phyloP scores from a whole-genome alignment of 2,329 filamentous ascomycete genomes.

The Zopfia rhizophila region DNA sequence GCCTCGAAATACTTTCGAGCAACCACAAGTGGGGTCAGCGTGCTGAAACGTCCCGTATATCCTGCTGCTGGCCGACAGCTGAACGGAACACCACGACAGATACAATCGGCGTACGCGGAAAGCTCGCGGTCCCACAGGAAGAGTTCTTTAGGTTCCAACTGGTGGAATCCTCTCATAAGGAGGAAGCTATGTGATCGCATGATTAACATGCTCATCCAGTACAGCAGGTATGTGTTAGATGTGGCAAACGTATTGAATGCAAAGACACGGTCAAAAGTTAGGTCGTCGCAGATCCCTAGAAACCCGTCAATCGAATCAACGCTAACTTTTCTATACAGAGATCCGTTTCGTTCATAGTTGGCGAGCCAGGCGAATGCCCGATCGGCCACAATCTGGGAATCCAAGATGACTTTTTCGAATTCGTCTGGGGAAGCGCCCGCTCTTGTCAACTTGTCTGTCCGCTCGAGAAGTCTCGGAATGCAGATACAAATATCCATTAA shows the following conservation, averaged over 20 bases:
- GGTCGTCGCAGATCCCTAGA: constrained; percentile 36
- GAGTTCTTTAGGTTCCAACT: constrained; percentile 41
- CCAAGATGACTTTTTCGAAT: constrained; percentile 36
- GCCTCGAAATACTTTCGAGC: constrained; percentile 48
- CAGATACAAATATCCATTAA: constrained; percentile 45
- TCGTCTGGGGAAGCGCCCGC: constrained; percentile 18
- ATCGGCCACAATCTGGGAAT: constrained; percentile 37
- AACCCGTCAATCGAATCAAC: constrained; percentile 39
- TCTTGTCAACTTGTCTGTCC: constrained; percentile 35
- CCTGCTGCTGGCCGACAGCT: constrained; percentile 39
- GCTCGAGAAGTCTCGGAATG: constrained; percentile 47
- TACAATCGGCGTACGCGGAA: constrained; percentile 40
- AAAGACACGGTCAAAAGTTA: constrained; percentile 41
- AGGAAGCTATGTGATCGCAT: constrained; percentile 47
- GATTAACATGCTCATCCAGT: constrained; percentile 51
- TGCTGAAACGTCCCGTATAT: constrained; percentile 45
- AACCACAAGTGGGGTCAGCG: constrained; percentile 46
- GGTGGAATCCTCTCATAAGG: constrained; percentile 34
- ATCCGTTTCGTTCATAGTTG: constrained; percentile 41
- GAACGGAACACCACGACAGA: constrained; percentile 46
- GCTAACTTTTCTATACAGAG: constrained; percentile 39
- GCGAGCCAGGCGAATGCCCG: constrained; percentile 43
- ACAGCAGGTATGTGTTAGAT: constrained; percentile 47
- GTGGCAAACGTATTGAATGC: constrained; percentile 45
- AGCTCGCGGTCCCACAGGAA: constrained; percentile 46